phyloP scores from a whole-genome alignment of 345 rosid species.

The Linum lewisii region DNA sequence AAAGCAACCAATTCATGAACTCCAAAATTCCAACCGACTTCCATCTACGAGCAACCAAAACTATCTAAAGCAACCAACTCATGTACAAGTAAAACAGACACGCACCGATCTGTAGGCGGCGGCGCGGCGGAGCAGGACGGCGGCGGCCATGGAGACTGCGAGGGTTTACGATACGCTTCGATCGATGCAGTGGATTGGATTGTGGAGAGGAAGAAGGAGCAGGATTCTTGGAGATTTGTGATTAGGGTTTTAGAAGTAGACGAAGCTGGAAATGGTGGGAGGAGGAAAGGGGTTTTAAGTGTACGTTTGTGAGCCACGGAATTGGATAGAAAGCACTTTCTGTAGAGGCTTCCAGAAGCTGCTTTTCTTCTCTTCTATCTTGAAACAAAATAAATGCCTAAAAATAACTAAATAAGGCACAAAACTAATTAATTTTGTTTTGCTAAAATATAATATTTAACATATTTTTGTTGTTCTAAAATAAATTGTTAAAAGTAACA shows the following conservation, averaged over 20 bases:
- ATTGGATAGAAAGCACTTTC: neutral
- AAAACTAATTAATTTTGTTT: too few species aligned
- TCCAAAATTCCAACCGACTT: too few species aligned
- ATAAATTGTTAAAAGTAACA: too few species aligned
- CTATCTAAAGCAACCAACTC: too few species aligned
- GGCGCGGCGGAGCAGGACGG: slow-evolving; percentile 59
- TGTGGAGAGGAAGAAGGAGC: neutral
- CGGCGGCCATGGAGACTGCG: slow-evolving; percentile 45
- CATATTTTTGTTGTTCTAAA: too few species aligned
- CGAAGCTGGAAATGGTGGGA: too few species aligned
- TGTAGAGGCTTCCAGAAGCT: neutral
- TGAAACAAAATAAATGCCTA: too few species aligned
- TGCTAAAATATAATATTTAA: too few species aligned
- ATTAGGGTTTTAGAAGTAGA: neutral
- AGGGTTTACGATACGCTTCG: neutral
- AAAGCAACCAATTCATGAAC: too few species aligned
- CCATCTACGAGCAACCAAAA: too few species aligned
- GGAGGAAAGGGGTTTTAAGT: neutral
- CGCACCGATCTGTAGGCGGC: slow-evolving; percentile 60
- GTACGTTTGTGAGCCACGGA: neutral
- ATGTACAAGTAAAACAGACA: too few species aligned
- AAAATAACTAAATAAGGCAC: too few species aligned
- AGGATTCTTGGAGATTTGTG: neutral
- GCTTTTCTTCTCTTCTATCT: neutral
- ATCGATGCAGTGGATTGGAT: neutral